phyloP scores from a whole-genome alignment of 768 basidiomycete genomes.

The Strobilomyces echinocephalus region DNA sequence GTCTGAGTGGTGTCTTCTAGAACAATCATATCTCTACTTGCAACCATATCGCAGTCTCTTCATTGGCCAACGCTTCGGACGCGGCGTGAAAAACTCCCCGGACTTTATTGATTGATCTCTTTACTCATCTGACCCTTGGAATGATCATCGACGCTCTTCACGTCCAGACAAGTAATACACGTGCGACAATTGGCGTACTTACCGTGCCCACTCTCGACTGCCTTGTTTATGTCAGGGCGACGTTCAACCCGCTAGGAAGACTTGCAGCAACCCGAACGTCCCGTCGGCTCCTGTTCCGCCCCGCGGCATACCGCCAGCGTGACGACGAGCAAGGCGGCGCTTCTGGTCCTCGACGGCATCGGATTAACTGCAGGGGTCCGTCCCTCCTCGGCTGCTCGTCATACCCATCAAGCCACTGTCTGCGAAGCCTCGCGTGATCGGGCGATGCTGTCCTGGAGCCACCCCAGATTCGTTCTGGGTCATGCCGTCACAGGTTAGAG shows the following conservation, averaged over 20 bases:
- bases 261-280: neutral
- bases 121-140: neutral
- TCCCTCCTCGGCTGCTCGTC: neutral
- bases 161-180: neutral
- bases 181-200: neutral
- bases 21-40: conserved; percentile 5
- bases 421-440: neutral
- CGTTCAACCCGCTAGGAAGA: neutral
- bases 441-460: neutral
- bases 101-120: neutral
- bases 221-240: conserved; percentile 3
- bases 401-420: conserved; percentile 20
- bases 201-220: neutral
- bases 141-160: conserved; percentile 1
- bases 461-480: conserved; percentile 9
- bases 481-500: conserved; percentile 14
- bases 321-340: conserved; percentile 12
- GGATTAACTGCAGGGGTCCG: conserved; percentile 10
- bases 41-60: conserved; percentile 10
- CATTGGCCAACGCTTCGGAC: conserved; percentile 18
- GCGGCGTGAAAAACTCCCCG: conserved; percentile 9
- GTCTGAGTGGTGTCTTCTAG: conserved; percentile 9
- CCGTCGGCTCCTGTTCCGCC: conserved; percentile 10
- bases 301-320: conserved; percentile 9
- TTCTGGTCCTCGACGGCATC: conserved; percentile 5